Base-by-base conservation (phyloP, 1,284 basidiomycete genomes). In the Cutaneotrichosporon spelunceum region DNA sequence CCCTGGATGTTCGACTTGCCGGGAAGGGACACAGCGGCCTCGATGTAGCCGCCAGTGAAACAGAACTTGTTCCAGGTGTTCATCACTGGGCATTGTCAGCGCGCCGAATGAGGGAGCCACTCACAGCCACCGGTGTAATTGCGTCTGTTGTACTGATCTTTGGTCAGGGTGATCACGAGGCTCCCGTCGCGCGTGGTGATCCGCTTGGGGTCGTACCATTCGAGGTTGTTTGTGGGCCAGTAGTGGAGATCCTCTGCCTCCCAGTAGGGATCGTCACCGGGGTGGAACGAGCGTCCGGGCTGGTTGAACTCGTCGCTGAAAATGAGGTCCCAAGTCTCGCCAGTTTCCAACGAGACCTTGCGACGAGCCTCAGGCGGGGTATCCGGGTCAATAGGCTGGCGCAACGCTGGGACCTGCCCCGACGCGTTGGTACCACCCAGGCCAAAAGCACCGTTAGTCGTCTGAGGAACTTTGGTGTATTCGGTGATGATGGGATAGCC, bases 271-370 rank as follows among this genome's bases (percentile, higher is more conserved):
- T 84, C 84, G 62, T 84, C 83, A 26, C 83, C 71, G 14, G 80
- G 79, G 63, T 80, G 84, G 67, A 85, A 85, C 1, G 80, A 81
- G 53, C 84, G 72, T 8, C 91, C 93, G 33, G 88, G 86, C 7
- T 72, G 80, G 55, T 94, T 87, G 77, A 96, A 96, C 78, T 98
- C 94, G 78, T 98, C 94, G 61, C 88, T 92, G 76, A 93, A 94
- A 2, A 93, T 87, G 33, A 97, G 84, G 64, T 87, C 82, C 78
- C 90, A 93, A n/a, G 82, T 77, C 58, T 86, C 81, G 4, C 90
- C 89, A 68, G 73, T 76, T 58, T 93, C 90, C 9, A 84, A 80
- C 23, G 87, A 88, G 6, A 78, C 82, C 27, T 84, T 83, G 26
- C 72, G 78, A 64, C 76, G 75, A 8, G 81, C 89, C 29, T 80